A percentile compares a stretch with the other conserved stretches of the same genome.
These are phyloP conservation scores for Erigeron canadensis DNA, from an alignment of 129 eudicot species.

Conservation along the genomic window DNA sequence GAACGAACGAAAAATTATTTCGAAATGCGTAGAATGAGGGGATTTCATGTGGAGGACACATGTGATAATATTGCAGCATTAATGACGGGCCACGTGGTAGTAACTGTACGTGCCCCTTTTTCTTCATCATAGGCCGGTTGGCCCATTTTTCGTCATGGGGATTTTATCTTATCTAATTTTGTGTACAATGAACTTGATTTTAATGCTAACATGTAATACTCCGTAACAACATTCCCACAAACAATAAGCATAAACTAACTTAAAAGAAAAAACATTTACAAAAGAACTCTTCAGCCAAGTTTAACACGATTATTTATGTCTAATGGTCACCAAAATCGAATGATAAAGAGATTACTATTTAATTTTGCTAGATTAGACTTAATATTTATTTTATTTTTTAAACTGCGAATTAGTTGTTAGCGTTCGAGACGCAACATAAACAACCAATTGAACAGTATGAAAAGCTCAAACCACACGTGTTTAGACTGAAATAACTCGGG, in stretches of 20 bases:
- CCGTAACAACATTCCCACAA: too few species aligned
- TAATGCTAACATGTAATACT: neutral
- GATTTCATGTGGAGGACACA: constrained; percentile 9
- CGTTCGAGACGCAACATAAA: too few species aligned
- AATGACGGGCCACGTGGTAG: constrained; percentile 28
- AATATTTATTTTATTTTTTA: too few species aligned
- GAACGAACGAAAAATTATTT: neutral
- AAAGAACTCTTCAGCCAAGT: too few species aligned
- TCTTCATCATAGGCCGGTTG: constrained; percentile 16
- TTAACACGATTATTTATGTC: neutral
- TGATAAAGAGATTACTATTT: too few species aligned
- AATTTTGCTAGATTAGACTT: too few species aligned
- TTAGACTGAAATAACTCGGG: too few species aligned
- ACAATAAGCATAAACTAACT: neutral
- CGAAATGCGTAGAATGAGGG: neutral
- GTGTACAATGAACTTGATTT: constrained; percentile 25
- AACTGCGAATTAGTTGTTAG: too few species aligned
- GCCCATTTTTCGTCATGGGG: constrained; percentile 16
- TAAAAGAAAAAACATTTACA: neutral
- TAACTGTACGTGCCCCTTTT: neutral
- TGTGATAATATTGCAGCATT: constrained; percentile 27
- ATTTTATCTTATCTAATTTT: neutral
- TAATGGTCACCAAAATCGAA: too few species aligned
- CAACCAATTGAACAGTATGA: too few species aligned
- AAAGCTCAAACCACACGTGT: too few species aligned